phyloP scores from a whole-genome alignment of 1,284 basidiomycete species.

The Lentinula novae-zelandiae region DNA sequence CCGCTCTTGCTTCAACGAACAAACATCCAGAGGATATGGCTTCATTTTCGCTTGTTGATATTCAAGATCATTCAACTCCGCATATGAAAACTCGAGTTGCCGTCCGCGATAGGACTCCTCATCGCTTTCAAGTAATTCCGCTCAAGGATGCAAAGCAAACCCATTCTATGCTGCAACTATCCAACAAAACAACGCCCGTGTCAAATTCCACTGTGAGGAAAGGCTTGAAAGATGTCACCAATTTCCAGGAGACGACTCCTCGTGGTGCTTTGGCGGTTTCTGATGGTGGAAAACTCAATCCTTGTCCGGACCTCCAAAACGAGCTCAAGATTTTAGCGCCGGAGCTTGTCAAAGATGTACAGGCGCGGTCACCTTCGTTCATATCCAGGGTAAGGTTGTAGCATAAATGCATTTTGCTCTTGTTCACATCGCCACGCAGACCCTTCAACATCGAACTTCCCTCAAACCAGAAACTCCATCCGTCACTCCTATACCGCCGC shows the following conservation, averaged over 20 bases:
- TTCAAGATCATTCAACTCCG: slow-evolving; percentile 3
- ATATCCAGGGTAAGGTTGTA: background rate
- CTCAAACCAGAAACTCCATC: background rate
- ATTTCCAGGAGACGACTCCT: background rate
- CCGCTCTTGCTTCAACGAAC: background rate
- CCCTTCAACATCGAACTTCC: background rate
- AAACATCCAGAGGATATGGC: background rate
- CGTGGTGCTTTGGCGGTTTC: background rate
- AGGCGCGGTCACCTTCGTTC: background rate
- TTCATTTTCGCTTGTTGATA: background rate
- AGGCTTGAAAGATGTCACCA: background rate
- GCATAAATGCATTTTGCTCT: background rate
- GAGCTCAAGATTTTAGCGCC: background rate
- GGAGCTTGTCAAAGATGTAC: background rate
- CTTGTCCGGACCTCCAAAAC: background rate
- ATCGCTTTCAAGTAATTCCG: slow-evolving; percentile 39
- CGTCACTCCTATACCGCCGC: background rate
- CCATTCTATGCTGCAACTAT: background rate
- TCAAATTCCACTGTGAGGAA: background rate
- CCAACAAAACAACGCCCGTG: background rate
- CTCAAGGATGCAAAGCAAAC: slow-evolving; percentile 26
- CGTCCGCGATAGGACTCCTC: slow-evolving; percentile 36
- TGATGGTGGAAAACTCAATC: background rate
- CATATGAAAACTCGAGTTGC: slow-evolving; percentile 40
- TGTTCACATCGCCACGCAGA: background rate